A percentile compares a stretch with the other conserved stretches of the same genome.
Conservation (phyloP, 2,329 filamentous ascomycete genomes). For the Neocatenulostroma microsporum region DNA sequence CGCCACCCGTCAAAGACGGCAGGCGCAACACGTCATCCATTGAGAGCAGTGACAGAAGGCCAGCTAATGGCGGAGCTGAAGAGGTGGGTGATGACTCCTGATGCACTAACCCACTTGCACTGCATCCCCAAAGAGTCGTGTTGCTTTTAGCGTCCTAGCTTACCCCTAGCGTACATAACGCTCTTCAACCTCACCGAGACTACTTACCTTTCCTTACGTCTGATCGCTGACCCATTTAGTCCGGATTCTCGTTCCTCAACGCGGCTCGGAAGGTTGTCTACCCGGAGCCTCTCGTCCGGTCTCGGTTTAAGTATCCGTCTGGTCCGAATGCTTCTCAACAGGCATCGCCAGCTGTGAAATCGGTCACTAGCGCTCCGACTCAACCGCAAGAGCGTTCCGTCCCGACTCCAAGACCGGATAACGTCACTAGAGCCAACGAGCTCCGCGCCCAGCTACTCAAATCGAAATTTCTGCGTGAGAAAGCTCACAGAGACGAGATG, state of each 20-base stretch:
- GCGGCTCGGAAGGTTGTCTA: too few relatives aligned
- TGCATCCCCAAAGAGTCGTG: too few relatives aligned
- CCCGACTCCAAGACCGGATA: neutral
- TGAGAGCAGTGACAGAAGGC: neutral
- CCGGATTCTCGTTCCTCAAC: too few relatives aligned
- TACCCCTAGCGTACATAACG: too few relatives aligned
- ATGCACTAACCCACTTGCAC: too few relatives aligned
- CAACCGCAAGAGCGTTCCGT: neutral
- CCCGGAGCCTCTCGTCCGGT: too few relatives aligned
- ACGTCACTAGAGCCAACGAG: neutral
- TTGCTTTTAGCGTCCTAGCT: too few relatives aligned
- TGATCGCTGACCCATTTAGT: too few relatives aligned
- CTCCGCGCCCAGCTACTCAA: constrained; percentile 1
- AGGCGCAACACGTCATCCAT: constrained; percentile 6
- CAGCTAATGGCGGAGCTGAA: constrained; percentile 6
- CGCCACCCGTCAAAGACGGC: neutral
- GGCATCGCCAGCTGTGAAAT: neutral
- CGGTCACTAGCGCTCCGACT: constrained; percentile 3
- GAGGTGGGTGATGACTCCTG: constrained; percentile 12
- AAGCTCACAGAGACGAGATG: too few relatives aligned
- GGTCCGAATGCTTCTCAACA: constrained; percentile 1
- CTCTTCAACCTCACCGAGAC: too few relatives aligned
- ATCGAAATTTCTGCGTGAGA: neutral
- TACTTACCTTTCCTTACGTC: too few relatives aligned
- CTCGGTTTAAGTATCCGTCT: too few relatives aligned